phyloP scores from a whole-genome alignment of 345 rosid genomes.

The Moringa oleifera region DNA sequence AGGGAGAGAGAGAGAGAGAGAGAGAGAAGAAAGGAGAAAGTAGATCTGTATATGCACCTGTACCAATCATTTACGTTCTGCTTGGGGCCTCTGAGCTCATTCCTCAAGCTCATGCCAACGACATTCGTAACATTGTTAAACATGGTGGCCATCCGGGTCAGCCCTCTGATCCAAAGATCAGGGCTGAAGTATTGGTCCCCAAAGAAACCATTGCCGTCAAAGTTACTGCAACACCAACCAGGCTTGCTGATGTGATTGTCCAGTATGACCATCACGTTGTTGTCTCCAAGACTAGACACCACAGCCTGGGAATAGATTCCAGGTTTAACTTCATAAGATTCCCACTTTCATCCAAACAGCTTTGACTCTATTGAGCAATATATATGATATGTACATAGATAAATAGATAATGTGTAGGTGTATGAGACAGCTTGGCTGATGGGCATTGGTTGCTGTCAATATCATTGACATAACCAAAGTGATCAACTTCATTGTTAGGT shows the following conservation, averaged over 20 bases:
- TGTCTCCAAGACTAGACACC: slow-evolving; percentile 64
- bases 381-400: too few species aligned
- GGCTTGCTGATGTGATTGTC: slow-evolving; percentile 94
- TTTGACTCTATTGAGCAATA: too few species aligned
- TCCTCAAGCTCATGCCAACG: slow-evolving; percentile 91
- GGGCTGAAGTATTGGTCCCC: slow-evolving; percentile 83
- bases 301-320: slow-evolving; percentile 44
- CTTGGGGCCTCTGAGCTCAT: slow-evolving; percentile 82
- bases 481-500: too few species aligned
- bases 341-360: too few species aligned
- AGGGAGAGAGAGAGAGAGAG: too few species aligned
- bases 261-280: slow-evolving; percentile 73
- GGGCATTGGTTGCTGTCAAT: too few species aligned
- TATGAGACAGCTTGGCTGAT: too few species aligned
- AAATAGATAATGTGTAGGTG: too few species aligned
- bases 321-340: too few species aligned
- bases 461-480: too few species aligned
- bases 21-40: too few species aligned
- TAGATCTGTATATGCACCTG: slow-evolving; percentile 41
- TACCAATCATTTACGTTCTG: slow-evolving; percentile 86
- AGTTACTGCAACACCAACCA: slow-evolving; percentile 82
- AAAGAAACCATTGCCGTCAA: slow-evolving; percentile 91
- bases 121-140: slow-evolving; percentile 61
- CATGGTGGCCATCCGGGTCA: slow-evolving; percentile 60
- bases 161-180: slow-evolving; percentile 58